Percentiles rank a stretch among this genome's conserved stretches.
Evolutionary conservation across 257 asterid genomes (phyloP).

Genomic region (Thymus quinquecostatus): DNA sequence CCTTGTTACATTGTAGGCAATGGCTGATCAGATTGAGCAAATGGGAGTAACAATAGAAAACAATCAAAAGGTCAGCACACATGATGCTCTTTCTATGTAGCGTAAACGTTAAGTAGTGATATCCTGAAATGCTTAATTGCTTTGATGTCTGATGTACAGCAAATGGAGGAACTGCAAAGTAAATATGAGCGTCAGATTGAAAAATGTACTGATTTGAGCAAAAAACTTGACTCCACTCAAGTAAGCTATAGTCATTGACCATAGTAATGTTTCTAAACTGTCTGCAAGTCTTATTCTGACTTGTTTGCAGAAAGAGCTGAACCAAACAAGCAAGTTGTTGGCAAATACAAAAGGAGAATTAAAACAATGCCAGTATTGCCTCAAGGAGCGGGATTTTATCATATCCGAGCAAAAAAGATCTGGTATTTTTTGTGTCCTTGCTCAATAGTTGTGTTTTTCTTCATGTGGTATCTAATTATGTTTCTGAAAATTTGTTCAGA

Average conservation of each 20-base stretch:
- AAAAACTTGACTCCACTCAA: constrained; percentile 63
- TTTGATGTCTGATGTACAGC: constrained; percentile 51
- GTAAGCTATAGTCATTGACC: constrained; percentile 41
- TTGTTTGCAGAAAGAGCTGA: constrained; percentile 63
- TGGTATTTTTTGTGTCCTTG: constrained; percentile 43
- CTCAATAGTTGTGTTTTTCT: constrained; percentile 13
- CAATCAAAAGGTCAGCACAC: constrained; percentile 58
- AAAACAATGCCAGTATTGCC: constrained; percentile 52
- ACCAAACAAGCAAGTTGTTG: constrained; percentile 57
- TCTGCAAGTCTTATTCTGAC: constrained; percentile 34
- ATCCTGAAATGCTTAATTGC: background rate
- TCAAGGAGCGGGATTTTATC: constrained; percentile 74
- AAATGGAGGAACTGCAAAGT: constrained; percentile 61
- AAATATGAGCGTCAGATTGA: constrained; percentile 58
- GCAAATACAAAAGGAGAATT: constrained; percentile 63
- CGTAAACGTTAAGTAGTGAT: background rate
- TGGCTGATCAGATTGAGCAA: constrained; percentile 88
- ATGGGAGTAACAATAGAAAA: constrained; percentile 72
- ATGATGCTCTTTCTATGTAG: constrained; percentile 9
- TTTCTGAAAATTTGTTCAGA: constrained; percentile 43
- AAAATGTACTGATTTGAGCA: constrained; percentile 59
- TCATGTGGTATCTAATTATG: constrained; percentile 20
- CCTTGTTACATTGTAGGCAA: constrained; percentile 47
- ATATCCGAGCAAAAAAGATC: constrained; percentile 86
- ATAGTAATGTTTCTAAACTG: constrained; percentile 14